phyloP scores from a whole-genome alignment of 768 basidiomycete species.

The Phallus indusiatus region DNA sequence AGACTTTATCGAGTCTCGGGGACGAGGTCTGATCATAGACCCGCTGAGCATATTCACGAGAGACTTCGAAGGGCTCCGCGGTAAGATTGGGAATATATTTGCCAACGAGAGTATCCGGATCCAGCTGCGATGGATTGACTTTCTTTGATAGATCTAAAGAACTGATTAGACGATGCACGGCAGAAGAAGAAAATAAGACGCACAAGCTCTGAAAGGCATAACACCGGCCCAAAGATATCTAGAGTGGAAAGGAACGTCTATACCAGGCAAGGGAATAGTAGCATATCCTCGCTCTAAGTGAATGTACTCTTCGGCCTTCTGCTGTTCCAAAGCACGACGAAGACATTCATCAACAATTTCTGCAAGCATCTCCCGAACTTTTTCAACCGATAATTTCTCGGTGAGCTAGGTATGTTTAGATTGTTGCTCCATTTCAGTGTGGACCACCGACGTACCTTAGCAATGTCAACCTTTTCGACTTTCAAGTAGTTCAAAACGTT shows the following conservation, averaged over 20 bases:
- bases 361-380: conserved; percentile 91
- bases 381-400: conserved; percentile 79
- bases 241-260: conserved; percentile 99
- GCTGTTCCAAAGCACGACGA: conserved; percentile 65
- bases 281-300: conserved; percentile 95
- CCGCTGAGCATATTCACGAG: conserved; percentile 81
- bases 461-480: conserved; percentile 89
- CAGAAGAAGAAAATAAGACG: conserved; percentile 24
- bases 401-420: conserved; percentile 47
- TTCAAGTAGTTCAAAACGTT: conserved; percentile 96
- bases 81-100: conserved; percentile 98
- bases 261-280: conserved; percentile 89
- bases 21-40: conserved; percentile 97
- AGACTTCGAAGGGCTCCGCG: conserved; percentile 76
- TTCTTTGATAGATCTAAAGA: conserved; percentile 87
- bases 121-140: conserved; percentile 83
- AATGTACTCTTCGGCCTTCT: conserved; percentile 79
- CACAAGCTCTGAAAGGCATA: conserved; percentile 93
- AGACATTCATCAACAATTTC: conserved; percentile 85
- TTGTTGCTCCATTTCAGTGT: background rate
- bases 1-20: conserved; percentile 89
- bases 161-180: background rate
- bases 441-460: conserved; percentile 45
- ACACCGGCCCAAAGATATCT: conserved; percentile 99
- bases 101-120: conserved; percentile 89